Percentiles rank a stretch among this genome's conserved stretches.
Evolutionary conservation across 2,329 filamentous ascomycete genomes (phyloP).

Genomic region (Xylariaceae sp.): DNA sequence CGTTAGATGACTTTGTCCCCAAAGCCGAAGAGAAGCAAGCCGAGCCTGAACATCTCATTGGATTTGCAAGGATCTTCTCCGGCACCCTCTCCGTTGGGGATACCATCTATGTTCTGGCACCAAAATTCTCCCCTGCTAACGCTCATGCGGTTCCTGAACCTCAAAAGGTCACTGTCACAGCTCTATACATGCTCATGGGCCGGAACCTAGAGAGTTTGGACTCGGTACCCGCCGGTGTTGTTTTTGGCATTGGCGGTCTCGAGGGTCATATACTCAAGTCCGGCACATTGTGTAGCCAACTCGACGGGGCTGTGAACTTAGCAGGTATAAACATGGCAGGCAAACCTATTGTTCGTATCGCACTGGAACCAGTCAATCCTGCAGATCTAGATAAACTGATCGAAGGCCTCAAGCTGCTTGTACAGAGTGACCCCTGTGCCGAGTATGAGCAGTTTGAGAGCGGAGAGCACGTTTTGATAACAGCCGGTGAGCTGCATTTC

Average conservation of each 20-base stretch:
- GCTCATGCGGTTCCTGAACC: conserved; percentile 71
- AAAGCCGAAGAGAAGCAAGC: conserved; percentile 55
- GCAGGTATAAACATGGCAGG: conserved; percentile 78
- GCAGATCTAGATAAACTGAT: conserved; percentile 95
- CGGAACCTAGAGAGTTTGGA: conserved; percentile 78
- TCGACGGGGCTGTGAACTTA: conserved; percentile 84
- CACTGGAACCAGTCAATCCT: conserved; percentile 89
- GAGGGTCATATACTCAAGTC: conserved; percentile 95
- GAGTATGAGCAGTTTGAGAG: conserved; percentile 91
- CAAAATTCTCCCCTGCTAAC: conserved; percentile 84
- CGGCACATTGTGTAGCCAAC: conserved; percentile 84
- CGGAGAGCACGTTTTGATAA: conserved; percentile 92
- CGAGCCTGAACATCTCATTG: conserved; percentile 85
- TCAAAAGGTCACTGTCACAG: conserved; percentile 78
- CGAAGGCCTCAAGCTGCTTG: conserved; percentile 76
- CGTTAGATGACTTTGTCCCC: conserved; percentile 52
- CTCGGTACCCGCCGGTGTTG: conserved; percentile 86
- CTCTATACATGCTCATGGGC: conserved; percentile 95
- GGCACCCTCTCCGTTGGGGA: conserved; percentile 88
- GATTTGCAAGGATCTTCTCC: conserved; percentile 91
- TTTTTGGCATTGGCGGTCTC: conserved; percentile 91
- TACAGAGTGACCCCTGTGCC: conserved; percentile 93
- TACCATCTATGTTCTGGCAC: conserved; percentile 83
- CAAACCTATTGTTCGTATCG: conserved; percentile 91
- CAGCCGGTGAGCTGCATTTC: conserved; percentile 89